Conservation (phyloP, 331 rosid genomes). For the Spiraea crenata region DNA sequence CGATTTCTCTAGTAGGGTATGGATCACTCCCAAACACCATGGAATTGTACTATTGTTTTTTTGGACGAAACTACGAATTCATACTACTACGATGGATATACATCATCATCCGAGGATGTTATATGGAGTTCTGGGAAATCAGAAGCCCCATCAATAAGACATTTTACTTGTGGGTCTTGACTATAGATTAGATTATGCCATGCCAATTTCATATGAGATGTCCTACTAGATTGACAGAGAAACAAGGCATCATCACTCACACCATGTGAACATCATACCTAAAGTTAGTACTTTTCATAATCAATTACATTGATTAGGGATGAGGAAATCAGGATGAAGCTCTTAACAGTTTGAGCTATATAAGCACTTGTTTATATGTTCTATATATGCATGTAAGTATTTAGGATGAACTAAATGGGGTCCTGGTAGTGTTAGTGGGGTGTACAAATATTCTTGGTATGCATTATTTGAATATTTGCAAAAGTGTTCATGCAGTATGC, state of each 20-base stretch:
- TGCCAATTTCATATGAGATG: slow-evolving; percentile 27
- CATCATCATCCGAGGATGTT: too few species aligned
- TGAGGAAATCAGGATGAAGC: too few species aligned
- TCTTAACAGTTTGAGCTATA: too few species aligned
- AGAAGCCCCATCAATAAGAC: slow-evolving; percentile 7
- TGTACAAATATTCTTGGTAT: too few species aligned
- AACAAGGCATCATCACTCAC: slow-evolving; percentile 23
- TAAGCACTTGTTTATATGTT: neutral
- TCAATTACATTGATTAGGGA: neutral
- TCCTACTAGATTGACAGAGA: slow-evolving; percentile 15
- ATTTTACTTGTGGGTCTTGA: slow-evolving; percentile 24
- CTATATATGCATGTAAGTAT: neutral
- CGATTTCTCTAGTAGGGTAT: too few species aligned
- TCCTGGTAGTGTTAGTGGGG: too few species aligned
- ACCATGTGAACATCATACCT: slow-evolving; percentile 21
- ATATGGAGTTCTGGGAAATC: slow-evolving; percentile 31
- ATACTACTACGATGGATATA: too few species aligned
- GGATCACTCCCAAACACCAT: too few species aligned
- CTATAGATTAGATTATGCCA: slow-evolving; percentile 22
- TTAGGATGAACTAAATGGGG: neutral
- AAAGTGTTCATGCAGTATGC: too few species aligned
- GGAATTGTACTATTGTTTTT: too few species aligned
- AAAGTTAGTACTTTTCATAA: slow-evolving; percentile 14
- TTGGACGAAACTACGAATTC: too few species aligned
- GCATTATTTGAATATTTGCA: too few species aligned